A percentile compares a stretch with the other conserved stretches of the same genome.
These are phyloP conservation scores for Apiospora hydei DNA, from an alignment of 2,329 filamentous ascomycete genomes.

Conservation along the genomic window DNA sequence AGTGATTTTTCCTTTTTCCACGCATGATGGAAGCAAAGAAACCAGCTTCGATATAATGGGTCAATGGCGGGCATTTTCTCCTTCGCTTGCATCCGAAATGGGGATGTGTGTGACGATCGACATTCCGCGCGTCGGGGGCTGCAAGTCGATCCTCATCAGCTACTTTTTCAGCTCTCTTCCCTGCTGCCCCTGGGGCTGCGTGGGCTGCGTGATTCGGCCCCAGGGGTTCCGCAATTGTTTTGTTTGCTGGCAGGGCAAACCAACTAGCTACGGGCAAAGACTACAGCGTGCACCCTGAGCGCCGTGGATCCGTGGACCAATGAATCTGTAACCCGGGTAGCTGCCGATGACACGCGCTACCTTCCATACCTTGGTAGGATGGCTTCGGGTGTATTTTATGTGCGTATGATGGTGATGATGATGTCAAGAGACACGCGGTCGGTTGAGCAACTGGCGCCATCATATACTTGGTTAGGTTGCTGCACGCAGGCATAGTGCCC, in stretches of 20 bases:
- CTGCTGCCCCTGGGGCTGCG: too few species aligned
- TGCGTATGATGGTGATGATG: neutral
- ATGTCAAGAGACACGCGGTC: neutral
- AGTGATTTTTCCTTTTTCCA: neutral
- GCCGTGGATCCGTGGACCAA: neutral
- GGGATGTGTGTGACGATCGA: slow-evolving; percentile 6
- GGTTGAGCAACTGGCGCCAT: neutral
- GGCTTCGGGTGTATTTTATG: neutral
- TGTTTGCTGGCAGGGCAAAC: neutral
- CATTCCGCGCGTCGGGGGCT: neutral
- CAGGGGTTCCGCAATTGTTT: neutral
- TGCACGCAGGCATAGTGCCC: neutral
- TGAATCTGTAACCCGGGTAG: slow-evolving; percentile 4
- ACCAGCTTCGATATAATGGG: neutral
- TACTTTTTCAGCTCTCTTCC: slow-evolving; percentile 1
- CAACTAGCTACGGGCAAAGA: neutral
- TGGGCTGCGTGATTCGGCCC: neutral
- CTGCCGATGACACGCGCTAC: slow-evolving; percentile 15
- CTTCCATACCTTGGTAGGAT: neutral
- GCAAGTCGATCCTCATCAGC: slow-evolving; percentile 5
- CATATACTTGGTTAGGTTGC: neutral
- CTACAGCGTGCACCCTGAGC: neutral
- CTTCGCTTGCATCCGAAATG: neutral
- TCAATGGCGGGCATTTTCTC: neutral
- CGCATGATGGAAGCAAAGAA: neutral